Base-by-base conservation (phyloP, 306 rosid genomes). In the Sicyos baderoa region DNA sequence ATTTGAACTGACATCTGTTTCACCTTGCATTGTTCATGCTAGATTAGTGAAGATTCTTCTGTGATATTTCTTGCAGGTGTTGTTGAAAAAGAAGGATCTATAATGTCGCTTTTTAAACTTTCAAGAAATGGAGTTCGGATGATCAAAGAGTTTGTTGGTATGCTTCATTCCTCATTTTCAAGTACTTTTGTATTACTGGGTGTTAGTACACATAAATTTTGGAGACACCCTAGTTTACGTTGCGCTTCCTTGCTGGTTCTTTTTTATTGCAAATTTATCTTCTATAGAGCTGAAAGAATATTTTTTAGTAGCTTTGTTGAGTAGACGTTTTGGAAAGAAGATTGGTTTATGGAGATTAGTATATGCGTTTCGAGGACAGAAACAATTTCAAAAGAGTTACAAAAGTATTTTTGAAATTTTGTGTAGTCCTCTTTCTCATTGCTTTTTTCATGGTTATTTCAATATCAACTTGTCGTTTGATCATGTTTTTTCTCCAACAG, bases 121-220 rank as follows among this genome's bases (percentile, higher is more conserved):
- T 64, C 70, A 64, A 64, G 70, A 11, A 64, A 21, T 64, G 70
- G 54, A 19, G 70, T 64, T 44, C 51, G 54, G 37, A 64, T 64
- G 70, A 44, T 64, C 19, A 64, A 64, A 64, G 32, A 21, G 13
- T 44, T 42, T n/a, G 14, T 12, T 11, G 70, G 70, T 64, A 44
- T 64, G 70, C 19, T 13, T 21, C 3, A 18, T 44, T 54, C 12
- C 35, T 45, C 52, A 21, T 44, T n/a, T 40, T 40, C 40, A 35
- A 37, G 44, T 37, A 37, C 44, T 37, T 37, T 37, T 37, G 5
- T 6, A 37, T 5, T 37, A 5, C 5, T 37, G 44, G 44, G 44
- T 37, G 44, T 37, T 37, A 37, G 44, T 37, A 5, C 44, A 37
- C 44, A 37, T 37, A 3, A 32, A 32, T 32, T 32, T 32, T 3